A percentile compares a stretch with the other conserved stretches of the same genome.
phyloP scores from a whole-genome alignment of 257 asterid genomes.

The Fraxinus quadrangulata region DNA sequence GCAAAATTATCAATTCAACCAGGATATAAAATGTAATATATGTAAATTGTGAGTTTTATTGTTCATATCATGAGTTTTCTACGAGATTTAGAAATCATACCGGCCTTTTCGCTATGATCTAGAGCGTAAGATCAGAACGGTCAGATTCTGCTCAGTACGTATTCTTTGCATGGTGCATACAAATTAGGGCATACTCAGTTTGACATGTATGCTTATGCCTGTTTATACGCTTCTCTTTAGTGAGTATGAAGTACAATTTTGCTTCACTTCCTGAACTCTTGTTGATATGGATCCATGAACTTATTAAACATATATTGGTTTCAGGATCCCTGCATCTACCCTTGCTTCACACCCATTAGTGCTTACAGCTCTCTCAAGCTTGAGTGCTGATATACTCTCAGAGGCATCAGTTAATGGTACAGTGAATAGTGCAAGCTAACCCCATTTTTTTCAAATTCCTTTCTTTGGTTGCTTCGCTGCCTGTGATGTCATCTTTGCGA shows the following conservation, averaged over 20 bases:
- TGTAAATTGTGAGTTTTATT: neutral
- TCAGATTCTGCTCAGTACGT: neutral
- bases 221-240: slow-evolving; percentile 18
- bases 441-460: slow-evolving; percentile 8
- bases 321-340: slow-evolving; percentile 86
- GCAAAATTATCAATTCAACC: neutral
- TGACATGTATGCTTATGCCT: slow-evolving; percentile 12
- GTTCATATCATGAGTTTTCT: neutral
- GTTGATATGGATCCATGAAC: slow-evolving; percentile 20
- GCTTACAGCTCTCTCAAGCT: slow-evolving; percentile 86
- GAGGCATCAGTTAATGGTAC: slow-evolving; percentile 98
- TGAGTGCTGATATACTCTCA: slow-evolving; percentile 70
- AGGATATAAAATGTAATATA: neutral
- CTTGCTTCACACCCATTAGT: slow-evolving; percentile 93
- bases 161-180: slow-evolving; percentile 9
- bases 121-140: neutral
- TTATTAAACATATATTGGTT: slow-evolving; percentile 35
- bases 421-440: slow-evolving; percentile 30
- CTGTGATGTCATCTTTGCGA: slow-evolving; percentile 19
- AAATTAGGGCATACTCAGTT: slow-evolving; percentile 20
- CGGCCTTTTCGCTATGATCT: neutral
- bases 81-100: neutral
- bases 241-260: neutral
- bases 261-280: slow-evolving; percentile 22
- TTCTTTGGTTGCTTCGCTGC: neutral